Percentiles rank a stretch among this genome's conserved stretches.
These are phyloP conservation scores for Elaphomyces granulatus DNA, from an alignment of 495 filamentous ascomycete species.

Conservation along the genomic window DNA sequence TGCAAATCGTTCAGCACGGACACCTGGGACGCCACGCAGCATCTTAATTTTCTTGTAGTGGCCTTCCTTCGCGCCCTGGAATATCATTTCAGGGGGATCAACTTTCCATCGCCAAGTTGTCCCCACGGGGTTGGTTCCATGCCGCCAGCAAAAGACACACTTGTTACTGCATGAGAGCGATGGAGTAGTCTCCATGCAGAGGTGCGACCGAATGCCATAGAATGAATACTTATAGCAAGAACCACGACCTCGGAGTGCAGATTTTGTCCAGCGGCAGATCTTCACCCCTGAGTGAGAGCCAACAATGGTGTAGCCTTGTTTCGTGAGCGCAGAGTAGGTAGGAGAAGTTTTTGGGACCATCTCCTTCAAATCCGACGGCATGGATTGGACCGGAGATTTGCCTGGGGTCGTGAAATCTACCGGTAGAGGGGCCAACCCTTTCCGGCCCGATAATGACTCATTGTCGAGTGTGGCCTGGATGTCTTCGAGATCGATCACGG, in stretches of 20 bases:
- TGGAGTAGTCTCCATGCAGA: constrained; percentile 96
- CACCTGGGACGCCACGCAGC: constrained; percentile 84
- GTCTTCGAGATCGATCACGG: constrained; percentile 71
- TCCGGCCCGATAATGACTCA: constrained; percentile 14
- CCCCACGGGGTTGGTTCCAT: constrained; percentile 92
- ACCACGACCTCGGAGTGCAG: constrained; percentile 83
- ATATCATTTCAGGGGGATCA: constrained; percentile 77
- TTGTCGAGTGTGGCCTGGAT: constrained; percentile 43
- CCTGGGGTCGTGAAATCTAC: constrained; percentile 74
- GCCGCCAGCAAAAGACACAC: constrained; percentile 97
- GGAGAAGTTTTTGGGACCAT: constrained; percentile 89
- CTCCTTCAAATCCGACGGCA: constrained; percentile 47
- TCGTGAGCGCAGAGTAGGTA: constrained; percentile 75
- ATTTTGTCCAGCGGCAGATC: constrained; percentile 97
- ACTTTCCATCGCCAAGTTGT: constrained; percentile 95
- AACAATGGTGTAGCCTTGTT: constrained; percentile 91
- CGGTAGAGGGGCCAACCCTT: constrained; percentile 39
- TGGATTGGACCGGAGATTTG: constrained; percentile 27
- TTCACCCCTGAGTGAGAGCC: constrained; percentile 94
- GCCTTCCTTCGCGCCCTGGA: constrained; percentile 72
- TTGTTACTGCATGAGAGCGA: constrained; percentile 95
- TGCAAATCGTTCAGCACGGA: constrained; percentile 77
- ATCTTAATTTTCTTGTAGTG: constrained; percentile 97
- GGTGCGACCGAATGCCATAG: constrained; percentile 88
- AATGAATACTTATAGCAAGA: constrained; percentile 97